Base-by-base conservation (phyloP, 2,329 filamentous ascomycete species). In the Aspergillus fumigatiaffinis region DNA sequence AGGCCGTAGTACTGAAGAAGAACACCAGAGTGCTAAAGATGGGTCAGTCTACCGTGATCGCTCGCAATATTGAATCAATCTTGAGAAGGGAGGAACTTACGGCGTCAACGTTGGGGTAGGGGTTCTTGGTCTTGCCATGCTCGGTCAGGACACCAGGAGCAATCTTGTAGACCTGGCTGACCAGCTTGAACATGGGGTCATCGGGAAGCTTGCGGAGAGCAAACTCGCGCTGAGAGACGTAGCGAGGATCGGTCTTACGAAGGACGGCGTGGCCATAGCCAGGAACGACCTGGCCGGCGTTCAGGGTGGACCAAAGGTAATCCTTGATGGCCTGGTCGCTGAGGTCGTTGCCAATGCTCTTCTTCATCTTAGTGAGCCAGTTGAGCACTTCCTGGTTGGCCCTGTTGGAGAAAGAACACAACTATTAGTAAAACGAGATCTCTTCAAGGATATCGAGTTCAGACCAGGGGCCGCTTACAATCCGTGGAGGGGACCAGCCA, bases 81-180 rank as follows among this genome's bases (percentile, higher is more conserved):
- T 10, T 9, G 41, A 26, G 42, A 20, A 7, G 35, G 7, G 21
- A 35, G 41, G 46, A 55, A 72, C 76, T 74, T 74, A 80, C 77
- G 73, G 93, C 92, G 75, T 97, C 93, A 73, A 97, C 92, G 84
- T 97, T 97, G 80, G 94, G 94, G 86, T 85, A 97, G 67, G 93
- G 93, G 90, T 97, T 97, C 90, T 97, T 97, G 85, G 93, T 97
- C 91, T 99, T 99, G 83, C 94, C 94, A 84, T 99, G 94, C 88
- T 99, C 92, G 67, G 94, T 99, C 77, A 99, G 85, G 71, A 99
- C 94, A 73, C 89, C 90, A 65, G 94, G 94, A 65, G 94, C 94
- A 72, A 99, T 97, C 91, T 99, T 99, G 90, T 97, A 99, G 70
- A 99, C 94, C 84, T 99, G 94, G 86, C 90, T 95, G 82, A 99